phyloP scores from a whole-genome alignment of 2,329 filamentous ascomycete species.

The Paecilomyces sp. region DNA sequence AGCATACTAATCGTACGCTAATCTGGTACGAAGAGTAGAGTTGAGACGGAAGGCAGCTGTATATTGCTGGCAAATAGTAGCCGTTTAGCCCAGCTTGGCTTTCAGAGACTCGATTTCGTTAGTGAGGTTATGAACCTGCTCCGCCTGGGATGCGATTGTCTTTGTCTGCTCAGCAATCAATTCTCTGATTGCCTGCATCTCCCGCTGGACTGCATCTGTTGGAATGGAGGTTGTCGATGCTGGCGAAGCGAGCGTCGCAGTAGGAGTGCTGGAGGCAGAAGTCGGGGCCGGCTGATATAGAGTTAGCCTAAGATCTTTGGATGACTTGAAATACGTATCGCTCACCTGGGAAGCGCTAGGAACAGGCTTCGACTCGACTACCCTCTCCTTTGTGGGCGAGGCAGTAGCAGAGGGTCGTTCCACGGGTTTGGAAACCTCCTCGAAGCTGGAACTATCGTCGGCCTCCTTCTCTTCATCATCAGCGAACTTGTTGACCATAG shows the following conservation, averaged over 20 bases:
- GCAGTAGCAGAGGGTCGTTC: slow-evolving; percentile 48
- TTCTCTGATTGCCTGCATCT: slow-evolving; percentile 69
- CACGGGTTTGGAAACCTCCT: slow-evolving; percentile 70
- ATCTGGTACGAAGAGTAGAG: background rate
- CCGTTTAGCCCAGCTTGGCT: slow-evolving; percentile 52
- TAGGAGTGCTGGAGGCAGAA: slow-evolving; percentile 32
- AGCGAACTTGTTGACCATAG: slow-evolving; percentile 78
- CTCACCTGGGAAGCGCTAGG: slow-evolving; percentile 7
- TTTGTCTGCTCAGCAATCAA: slow-evolving; percentile 70
- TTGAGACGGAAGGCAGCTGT: background rate
- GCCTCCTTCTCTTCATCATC: slow-evolving; percentile 59
- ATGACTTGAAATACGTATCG: background rate
- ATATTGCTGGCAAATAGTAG: background rate
- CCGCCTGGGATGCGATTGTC: slow-evolving; percentile 68
- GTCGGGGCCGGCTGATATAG: slow-evolving; percentile 23
- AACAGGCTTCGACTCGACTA: background rate
- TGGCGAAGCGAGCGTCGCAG: slow-evolving; percentile 1
- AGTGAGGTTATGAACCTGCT: slow-evolving; percentile 64
- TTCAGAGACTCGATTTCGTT: slow-evolving; percentile 74
- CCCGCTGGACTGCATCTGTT: slow-evolving; percentile 53
- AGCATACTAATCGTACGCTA: background rate
- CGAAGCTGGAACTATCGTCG: slow-evolving; percentile 72
- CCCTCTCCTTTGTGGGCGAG: slow-evolving; percentile 12
- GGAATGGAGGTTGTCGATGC: slow-evolving; percentile 22
- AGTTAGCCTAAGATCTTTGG: slow-evolving; percentile 12